A percentile compares a stretch with the other conserved stretches of the same genome.
These are phyloP conservation scores for Choiromyces venosus DNA, from an alignment of 495 filamentous ascomycete species.

Conservation along the genomic window DNA sequence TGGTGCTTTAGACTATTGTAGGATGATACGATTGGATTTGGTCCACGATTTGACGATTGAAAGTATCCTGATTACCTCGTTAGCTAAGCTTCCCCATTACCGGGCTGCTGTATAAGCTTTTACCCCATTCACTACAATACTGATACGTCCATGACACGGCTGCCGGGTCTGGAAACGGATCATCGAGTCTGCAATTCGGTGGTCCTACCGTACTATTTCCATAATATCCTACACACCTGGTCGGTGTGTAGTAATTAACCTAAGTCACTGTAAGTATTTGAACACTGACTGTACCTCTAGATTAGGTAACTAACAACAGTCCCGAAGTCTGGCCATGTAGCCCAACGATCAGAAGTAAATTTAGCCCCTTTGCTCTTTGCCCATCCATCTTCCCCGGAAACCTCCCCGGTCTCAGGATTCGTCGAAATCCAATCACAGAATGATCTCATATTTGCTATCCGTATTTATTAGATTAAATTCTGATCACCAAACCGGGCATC, in stretches of 20 bases:
- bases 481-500: neutral
- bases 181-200: slow-evolving; percentile 46
- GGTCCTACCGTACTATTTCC: slow-evolving; percentile 25
- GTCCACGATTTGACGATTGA: slow-evolving; percentile 49
- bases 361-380: slow-evolving; percentile 30
- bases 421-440: slow-evolving; percentile 30
- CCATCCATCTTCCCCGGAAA: slow-evolving; percentile 23
- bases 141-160: slow-evolving; percentile 56
- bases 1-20: slow-evolving; percentile 52
- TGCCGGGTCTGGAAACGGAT: slow-evolving; percentile 43
- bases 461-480: neutral
- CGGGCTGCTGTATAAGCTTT: neutral
- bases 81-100: neutral
- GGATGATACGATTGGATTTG: slow-evolving; percentile 49
- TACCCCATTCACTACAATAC: slow-evolving; percentile 56
- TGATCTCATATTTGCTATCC: slow-evolving; percentile 4
- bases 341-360: slow-evolving; percentile 48
- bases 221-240: slow-evolving; percentile 40
- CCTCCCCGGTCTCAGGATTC: slow-evolving; percentile 15
- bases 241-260: slow-evolving; percentile 36
- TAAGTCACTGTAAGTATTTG: slow-evolving; percentile 5
- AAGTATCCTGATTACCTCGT: slow-evolving; percentile 43
- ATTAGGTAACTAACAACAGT: slow-evolving; percentile 46
- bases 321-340: slow-evolving; percentile 47
- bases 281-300: slow-evolving; percentile 21